phyloP scores from a whole-genome alignment of 805 yeast species.

The Wickerhamomyces queroliae region DNA sequence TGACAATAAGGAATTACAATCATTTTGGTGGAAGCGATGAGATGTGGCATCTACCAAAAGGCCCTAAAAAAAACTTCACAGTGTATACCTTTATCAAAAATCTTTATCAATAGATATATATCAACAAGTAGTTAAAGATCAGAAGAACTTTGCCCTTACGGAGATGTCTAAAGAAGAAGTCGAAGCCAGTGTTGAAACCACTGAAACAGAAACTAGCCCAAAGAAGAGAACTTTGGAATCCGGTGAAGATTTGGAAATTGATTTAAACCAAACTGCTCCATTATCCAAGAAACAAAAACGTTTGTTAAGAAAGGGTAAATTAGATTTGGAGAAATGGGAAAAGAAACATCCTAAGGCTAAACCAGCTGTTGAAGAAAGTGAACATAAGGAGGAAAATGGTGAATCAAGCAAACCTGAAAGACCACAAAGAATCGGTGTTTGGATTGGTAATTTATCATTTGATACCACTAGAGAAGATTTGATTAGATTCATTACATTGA shows the following conservation, averaged over 20 bases:
- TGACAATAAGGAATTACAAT: too few species aligned
- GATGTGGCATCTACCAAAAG: too few species aligned
- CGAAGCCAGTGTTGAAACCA: conserved; percentile 4
- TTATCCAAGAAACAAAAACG: conserved; percentile 90
- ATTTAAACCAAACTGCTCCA: conserved; percentile 67
- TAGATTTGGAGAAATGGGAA: conserved; percentile 51
- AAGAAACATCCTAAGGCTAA: not conserved
- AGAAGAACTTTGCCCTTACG: too few species aligned
- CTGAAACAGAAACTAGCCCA: not conserved
- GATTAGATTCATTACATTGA: conserved; percentile 53
- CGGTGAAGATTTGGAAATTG: conserved; percentile 54
- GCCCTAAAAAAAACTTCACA: too few species aligned
- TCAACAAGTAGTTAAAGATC: too few species aligned
- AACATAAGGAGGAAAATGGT: conserved; percentile 32
- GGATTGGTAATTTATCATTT: conserved; percentile 92
- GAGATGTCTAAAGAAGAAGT: conserved; percentile 4
- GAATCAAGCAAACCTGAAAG: conserved; percentile 31
- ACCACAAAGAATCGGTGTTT: conserved; percentile 56
- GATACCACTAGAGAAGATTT: conserved; percentile 78
- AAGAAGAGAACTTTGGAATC: conserved; percentile 15
- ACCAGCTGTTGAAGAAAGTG: conserved; percentile 29
- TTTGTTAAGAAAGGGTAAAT: conserved; percentile 70
- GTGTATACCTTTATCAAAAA: too few species aligned
- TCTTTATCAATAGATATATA: too few species aligned
- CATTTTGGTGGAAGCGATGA: too few species aligned